Percentiles rank a stretch among this genome's conserved stretches.
Conservation (phyloP, 305 asterid species). For the Solanum hybrid region DNA sequence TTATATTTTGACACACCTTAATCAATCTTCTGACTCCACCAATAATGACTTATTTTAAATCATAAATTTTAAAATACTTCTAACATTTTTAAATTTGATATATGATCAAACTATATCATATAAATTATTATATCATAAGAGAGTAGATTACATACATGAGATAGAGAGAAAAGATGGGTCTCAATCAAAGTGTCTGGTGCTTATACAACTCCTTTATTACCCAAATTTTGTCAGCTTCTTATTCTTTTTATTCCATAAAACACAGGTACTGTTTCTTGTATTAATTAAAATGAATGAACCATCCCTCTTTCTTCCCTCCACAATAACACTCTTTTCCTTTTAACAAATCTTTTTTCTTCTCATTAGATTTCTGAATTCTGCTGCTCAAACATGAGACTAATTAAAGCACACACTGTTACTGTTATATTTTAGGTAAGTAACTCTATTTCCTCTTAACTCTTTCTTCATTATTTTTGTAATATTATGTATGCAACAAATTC, state of each 20-base stretch:
- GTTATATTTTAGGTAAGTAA: neutral
- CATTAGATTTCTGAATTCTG: neutral
- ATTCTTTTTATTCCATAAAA: neutral
- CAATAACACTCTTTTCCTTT: neutral
- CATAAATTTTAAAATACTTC: neutral
- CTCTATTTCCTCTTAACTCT: neutral
- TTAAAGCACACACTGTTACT: neutral
- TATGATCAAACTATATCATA: neutral
- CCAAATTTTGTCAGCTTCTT: neutral
- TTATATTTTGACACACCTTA: neutral
- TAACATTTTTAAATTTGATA: neutral
- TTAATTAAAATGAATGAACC: neutral
- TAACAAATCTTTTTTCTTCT: neutral
- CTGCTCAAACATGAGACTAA: neutral
- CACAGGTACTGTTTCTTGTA: neutral
- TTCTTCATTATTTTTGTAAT: neutral
- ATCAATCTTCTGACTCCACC: neutral
- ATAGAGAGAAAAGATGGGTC: neutral
- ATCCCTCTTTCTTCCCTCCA: neutral
- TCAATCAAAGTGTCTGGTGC: neutral
- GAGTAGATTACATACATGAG: neutral
- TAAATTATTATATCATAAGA: neutral
- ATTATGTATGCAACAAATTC: neutral
- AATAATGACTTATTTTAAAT: accelerated
- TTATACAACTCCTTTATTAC: neutral